These are phyloP conservation scores for Kuraishia borneana DNA, from an alignment of 805 yeast genomes.

Conservation along the genomic window DNA sequence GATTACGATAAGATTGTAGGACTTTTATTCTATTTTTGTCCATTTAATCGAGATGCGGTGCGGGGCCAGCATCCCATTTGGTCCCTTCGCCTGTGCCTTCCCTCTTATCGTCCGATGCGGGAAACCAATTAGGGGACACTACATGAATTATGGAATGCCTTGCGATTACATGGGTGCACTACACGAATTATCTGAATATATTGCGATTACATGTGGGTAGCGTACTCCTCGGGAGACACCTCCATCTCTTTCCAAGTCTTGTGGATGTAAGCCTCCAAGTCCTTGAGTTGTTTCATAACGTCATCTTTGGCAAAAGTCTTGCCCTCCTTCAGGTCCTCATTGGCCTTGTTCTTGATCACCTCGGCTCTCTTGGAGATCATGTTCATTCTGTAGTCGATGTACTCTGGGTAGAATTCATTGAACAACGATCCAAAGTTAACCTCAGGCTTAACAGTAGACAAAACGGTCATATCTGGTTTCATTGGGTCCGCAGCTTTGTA, in stretches of 20 bases:
- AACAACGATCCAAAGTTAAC: slow-evolving; percentile 22
- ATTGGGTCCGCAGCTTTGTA: slow-evolving; percentile 28
- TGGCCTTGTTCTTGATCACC: slow-evolving; percentile 13
- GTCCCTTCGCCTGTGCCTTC: too few species aligned
- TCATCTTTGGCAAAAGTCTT: slow-evolving; percentile 24
- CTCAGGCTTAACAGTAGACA: slow-evolving; percentile 29
- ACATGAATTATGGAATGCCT: too few species aligned
- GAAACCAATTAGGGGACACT: too few species aligned
- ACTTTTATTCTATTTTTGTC: too few species aligned
- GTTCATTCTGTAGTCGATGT: slow-evolving; percentile 26
- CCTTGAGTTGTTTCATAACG: slow-evolving; percentile 20
- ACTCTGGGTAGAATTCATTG: slow-evolving; percentile 27
- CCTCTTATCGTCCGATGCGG: too few species aligned
- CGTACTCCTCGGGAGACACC: slow-evolving; percentile 15
- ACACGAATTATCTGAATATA: too few species aligned
- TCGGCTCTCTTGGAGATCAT: slow-evolving; percentile 20
- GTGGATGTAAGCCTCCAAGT: slow-evolving; percentile 14
- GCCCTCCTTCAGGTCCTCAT: slow-evolving; percentile 12
- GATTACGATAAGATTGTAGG: too few species aligned
- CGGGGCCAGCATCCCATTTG: too few species aligned
- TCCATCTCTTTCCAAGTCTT: slow-evolving; percentile 23
- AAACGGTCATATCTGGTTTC: slow-evolving; percentile 25
- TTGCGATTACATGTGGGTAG: slow-evolving; percentile 3
- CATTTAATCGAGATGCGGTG: too few species aligned
- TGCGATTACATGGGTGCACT: too few species aligned